phyloP scores from a whole-genome alignment of 2,329 filamentous ascomycete species.

The Ophiostoma sp. region DNA sequence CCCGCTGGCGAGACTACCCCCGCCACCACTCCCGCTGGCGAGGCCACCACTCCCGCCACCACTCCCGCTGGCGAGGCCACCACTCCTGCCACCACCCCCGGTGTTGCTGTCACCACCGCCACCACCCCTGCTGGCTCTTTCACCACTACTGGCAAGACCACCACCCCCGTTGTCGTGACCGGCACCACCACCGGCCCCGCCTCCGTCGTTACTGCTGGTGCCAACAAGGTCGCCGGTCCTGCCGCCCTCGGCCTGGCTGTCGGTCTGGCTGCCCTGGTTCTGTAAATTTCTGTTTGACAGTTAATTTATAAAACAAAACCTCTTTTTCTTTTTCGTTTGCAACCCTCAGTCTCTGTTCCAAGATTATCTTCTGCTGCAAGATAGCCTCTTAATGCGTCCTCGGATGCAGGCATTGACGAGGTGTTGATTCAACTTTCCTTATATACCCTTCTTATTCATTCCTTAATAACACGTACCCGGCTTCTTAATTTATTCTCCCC shows the following conservation, averaged over 20 bases:
- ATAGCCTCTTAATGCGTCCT: neutral
- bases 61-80: neutral
- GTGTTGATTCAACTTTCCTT: neutral
- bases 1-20: constrained; percentile 13
- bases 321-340: neutral
- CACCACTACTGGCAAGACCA: neutral
- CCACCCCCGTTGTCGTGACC: neutral
- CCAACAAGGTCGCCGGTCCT: constrained; percentile 22
- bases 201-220: constrained; percentile 20
- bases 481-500: constrained; percentile 5
- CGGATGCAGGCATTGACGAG: neutral
- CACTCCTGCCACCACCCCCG: neutral
- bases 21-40: constrained; percentile 13
- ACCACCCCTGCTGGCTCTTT: neutral
- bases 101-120: constrained; percentile 12
- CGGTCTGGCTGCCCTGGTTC: constrained; percentile 24
- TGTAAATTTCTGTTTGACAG: constrained; percentile 23
- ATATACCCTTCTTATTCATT: constrained; percentile 23
- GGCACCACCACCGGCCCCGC: constrained; percentile 4
- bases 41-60: constrained; percentile 14
- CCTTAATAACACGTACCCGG: constrained; percentile 13
- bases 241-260: constrained; percentile 25
- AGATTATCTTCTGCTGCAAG: neutral
- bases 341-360: neutral
- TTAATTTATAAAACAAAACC: neutral